phyloP scores from a whole-genome alignment of 495 filamentous ascomycete species.

The Astrocystis sublimbata region DNA sequence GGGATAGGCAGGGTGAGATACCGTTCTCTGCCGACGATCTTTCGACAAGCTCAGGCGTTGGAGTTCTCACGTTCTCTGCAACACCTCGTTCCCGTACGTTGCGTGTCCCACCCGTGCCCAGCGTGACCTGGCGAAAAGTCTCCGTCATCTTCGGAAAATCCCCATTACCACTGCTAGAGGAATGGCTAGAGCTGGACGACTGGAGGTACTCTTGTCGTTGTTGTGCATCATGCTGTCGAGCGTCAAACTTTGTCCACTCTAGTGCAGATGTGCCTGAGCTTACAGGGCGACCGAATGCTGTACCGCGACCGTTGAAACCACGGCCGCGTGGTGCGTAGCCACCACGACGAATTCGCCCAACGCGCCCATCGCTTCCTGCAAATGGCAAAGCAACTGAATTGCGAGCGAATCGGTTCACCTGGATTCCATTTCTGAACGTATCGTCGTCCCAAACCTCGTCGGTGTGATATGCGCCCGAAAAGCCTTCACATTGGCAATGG shows the following conservation, averaged over 20 bases:
- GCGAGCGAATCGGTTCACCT: neutral
- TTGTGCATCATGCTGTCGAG: conserved; percentile 20
- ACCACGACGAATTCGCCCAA: conserved; percentile 3
- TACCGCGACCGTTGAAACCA: neutral
- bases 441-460: conserved; percentile 21
- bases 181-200: neutral
- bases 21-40: neutral
- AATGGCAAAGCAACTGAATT: conserved; percentile 13
- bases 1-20: neutral
- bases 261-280: neutral
- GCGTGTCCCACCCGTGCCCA: conserved; percentile 21
- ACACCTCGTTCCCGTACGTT: conserved; percentile 10
- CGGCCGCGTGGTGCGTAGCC: neutral
- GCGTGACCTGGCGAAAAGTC: conserved; percentile 24
- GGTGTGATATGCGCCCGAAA: conserved; percentile 29
- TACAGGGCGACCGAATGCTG: neutral
- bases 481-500: conserved; percentile 34
- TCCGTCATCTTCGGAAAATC: conserved; percentile 9
- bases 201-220: conserved; percentile 5
- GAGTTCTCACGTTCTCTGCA: neutral
- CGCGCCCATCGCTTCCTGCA: conserved; percentile 7
- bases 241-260: conserved; percentile 23
- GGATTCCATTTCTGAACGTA: neutral
- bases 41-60: conserved; percentile 6
- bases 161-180: neutral